Base-by-base conservation (phyloP, 169 alveolate species). In the Cryptosporidium sp. region DNA sequence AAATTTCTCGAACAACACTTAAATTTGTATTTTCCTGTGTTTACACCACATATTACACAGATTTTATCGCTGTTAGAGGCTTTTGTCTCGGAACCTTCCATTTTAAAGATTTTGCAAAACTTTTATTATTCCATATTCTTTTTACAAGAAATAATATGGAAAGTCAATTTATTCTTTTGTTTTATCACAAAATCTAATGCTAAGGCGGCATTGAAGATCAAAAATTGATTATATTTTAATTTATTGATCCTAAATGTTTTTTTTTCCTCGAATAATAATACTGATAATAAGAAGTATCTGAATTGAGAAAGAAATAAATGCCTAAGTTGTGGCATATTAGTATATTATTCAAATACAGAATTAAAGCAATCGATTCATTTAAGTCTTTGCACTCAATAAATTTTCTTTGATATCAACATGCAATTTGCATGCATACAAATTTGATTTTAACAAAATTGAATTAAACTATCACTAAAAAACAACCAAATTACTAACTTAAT, bases 1-100 rank as follows among this genome's bases (percentile, higher is more conserved):
- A 69, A 69, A 18, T 41, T 43, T 67, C 51, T 69, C 8, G 18
- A 12, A 37, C 84, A 69, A 69, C 84, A 69, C 23, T 29, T 37
- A 43, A 69, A 69, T 37, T 69, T 69, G 23, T 69, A 69, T 41
- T 37, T 69, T 39, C 84, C 84, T 18, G 10, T 69, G 6, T 69
- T 69, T 14, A 29, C 7, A n/a, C 31, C 31, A 43, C 84, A 69
- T 12, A 69, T 43, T 21, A 37, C 51, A 43, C 84, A 69, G 8
- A 35, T 39, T 12, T 69, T 23, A 37, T 37, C 45, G 5, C 43
- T 39, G 0, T 3, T 41, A 43, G 37, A 18, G 0, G 12, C 2
- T n/a, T 8, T 10, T 37, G 14, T 31, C 12, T 67, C 73, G 7
- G 67, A 55, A 21, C 18, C 23, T 23, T 26, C 35, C 23, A n/a